These are phyloP conservation scores for Exophiala dermatitidis DNA, from an alignment of 2,329 filamentous ascomycete genomes.

Conservation along the genomic window DNA sequence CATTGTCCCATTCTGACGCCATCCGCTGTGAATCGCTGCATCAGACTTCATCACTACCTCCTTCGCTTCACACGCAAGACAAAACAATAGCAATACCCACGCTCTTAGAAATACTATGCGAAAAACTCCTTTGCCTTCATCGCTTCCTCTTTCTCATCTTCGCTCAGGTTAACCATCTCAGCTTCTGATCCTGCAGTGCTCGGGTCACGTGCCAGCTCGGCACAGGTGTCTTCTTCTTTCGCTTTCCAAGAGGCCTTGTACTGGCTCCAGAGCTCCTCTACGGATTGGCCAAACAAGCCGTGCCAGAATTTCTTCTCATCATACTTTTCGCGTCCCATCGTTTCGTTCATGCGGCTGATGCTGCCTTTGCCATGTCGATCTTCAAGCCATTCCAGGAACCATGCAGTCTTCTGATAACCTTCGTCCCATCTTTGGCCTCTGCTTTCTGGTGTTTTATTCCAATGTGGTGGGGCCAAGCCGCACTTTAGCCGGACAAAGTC, in stretches of 20 bases:
- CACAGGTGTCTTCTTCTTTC: constrained; percentile 20
- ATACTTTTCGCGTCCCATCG: constrained; percentile 57
- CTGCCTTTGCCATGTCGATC: constrained; percentile 53
- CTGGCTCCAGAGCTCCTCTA: constrained; percentile 66
- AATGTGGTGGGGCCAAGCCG: constrained; percentile 71
- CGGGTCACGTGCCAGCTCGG: neutral
- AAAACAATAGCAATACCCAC: neutral
- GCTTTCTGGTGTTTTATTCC: constrained; percentile 53
- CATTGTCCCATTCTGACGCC: neutral
- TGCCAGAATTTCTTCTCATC: constrained; percentile 61
- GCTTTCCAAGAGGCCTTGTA: constrained; percentile 52
- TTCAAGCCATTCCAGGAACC: constrained; percentile 84
- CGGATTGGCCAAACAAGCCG: constrained; percentile 56
- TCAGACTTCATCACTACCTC: neutral
- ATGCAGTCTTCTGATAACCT: constrained; percentile 86
- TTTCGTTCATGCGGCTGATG: constrained; percentile 58
- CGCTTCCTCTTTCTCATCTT: constrained; percentile 7
- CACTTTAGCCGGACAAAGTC: constrained; percentile 82
- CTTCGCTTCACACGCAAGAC: too few species aligned
- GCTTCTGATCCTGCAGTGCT: constrained; percentile 3
- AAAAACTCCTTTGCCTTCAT: constrained; percentile 6
- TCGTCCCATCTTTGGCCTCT: constrained; percentile 64
- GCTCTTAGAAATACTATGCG: constrained; percentile 1
- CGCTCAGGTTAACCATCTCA: constrained; percentile 7
- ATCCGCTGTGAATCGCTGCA: neutral